Base-by-base conservation (phyloP, 257 asterid genomes). In the Jacaranda mimosifolia region DNA sequence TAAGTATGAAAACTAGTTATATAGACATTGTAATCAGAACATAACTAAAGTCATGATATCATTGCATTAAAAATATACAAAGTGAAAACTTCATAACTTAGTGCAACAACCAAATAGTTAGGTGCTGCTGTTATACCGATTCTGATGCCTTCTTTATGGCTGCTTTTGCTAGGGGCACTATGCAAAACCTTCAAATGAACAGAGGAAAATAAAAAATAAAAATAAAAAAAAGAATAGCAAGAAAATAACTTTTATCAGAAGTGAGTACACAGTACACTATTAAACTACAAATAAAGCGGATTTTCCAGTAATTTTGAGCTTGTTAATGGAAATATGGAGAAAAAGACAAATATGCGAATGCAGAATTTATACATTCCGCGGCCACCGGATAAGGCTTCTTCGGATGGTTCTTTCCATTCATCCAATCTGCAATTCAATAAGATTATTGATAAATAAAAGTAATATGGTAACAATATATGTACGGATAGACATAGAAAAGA, bases 381-480 rank as follows among this genome's bases (percentile, higher is more conserved):
- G 75, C 92, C 94, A 81, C 97, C 94, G 26, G 88, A 78, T 60
- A 91, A 80, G 79, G 97, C 94, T 75, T 91, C 92, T 80, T 74
- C 77, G 7, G 92, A 82, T 35, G 94, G 92, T 74, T 87, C 92
- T 77, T 74, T 89, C 92, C 94, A 91, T 51, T 87, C 91, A 80
- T 86, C 94, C 43, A 91, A 78, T 74, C 96, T 87, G 83, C 85
- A 79, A 78, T 75, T 59, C 40, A 53, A 15, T 36, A 46, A 52
- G 14, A 56, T 39, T 55, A 71, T 21, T 45, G 38, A 38, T 70
- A 39, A 3, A 58, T 14, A 13, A 45, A 60, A 38, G 1, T 0
- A 9, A 32, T 1, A 17, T 18, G 52, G 14, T 7, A 55, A n/a
- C 26, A 45, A 56, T 68, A 43, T 6, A 26, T 12, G 40, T 3